Conservation (phyloP, 2,329 filamentous ascomycete genomes). For the Ceratocystis variospora region DNA sequence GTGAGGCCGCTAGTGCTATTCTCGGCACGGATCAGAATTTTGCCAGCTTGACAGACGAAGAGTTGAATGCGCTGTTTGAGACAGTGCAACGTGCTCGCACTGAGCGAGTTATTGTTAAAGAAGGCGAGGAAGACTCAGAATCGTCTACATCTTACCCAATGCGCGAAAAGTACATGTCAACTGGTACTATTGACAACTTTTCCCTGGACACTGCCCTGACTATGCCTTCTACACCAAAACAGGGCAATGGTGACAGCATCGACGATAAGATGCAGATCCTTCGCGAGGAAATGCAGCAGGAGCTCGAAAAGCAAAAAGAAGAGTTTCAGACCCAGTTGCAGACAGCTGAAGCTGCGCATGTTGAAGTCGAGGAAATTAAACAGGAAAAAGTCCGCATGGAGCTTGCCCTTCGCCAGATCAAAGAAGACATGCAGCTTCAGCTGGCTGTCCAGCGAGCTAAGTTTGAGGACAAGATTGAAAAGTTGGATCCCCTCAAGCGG, state of each 20-base stretch:
- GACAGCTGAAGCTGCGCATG: conserved; percentile 56
- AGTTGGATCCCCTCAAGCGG: conserved; percentile 51
- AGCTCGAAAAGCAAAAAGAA: conserved; percentile 72
- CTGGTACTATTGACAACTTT: conserved; percentile 88
- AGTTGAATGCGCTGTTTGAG: conserved; percentile 84
- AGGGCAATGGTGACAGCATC: conserved; percentile 42
- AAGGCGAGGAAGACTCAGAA: conserved; percentile 79
- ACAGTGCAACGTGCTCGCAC: conserved; percentile 83
- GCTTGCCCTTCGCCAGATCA: conserved; percentile 59
- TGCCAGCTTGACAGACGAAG: conserved; percentile 77
- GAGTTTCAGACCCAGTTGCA: conserved; percentile 68
- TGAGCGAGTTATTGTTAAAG: conserved; percentile 54
- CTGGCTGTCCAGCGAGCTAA: conserved; percentile 69
- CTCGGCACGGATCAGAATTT: conserved; percentile 87
- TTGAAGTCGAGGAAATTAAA: conserved; percentile 71
- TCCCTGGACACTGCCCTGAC: conserved; percentile 89
- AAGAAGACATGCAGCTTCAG: conserved; percentile 79
- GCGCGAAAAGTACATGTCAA: conserved; percentile 90
- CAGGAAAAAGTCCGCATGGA: conserved; percentile 79
- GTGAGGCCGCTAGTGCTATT: conserved; percentile 85
- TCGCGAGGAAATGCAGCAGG: conserved; percentile 68
- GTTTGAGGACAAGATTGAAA: conserved; percentile 72
- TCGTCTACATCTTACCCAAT: conserved; percentile 77
- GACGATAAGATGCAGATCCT: conserved; percentile 63
- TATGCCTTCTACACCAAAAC: conserved; percentile 81